Base-by-base conservation (phyloP, 306 rosid species). In the Dicorynia guianensis region DNA sequence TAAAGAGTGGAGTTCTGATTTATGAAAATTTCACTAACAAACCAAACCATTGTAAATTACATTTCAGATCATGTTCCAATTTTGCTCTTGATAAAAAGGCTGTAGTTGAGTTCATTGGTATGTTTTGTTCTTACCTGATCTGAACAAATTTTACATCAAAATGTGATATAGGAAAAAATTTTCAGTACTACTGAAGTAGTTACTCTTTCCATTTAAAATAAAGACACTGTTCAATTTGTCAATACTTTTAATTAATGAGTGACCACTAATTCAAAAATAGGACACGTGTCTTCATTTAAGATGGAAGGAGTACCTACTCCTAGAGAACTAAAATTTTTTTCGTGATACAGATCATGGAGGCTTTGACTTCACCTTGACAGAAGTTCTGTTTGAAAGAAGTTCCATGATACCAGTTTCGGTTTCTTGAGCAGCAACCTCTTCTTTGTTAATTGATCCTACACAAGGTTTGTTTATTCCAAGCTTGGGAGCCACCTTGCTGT, bases 371-470 rank as follows among this genome's bases (percentile, higher is more conserved):
- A 87, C 88, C 88, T 87, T 84, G 69, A 82, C 83, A 63, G 85
- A 84, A 43, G 76, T 76, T 52, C 89, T 84, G 69, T 79, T 18
- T 17, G 35, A 46, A 43, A 84, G 75, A 61, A 76, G 63, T 12
- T 75, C 75, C 91, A 84, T 84, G 52, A 87, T 82, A n/a, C 91
- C 91, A 13, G 11, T 66, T 61, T 83, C 94, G 69, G 85, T 86
- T 76, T 81, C 85, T 88, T 94, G 98, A 76, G 89, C 40, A 53
- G 96, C 96, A 69, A 94, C 96, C 35, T 40, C 35, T 83, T 94
- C 97, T 69, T 68, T 73, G 87, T 91, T 94, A 49, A 94, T 91
- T 19, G 91, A 89, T 58, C 97, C 98, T 30, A 94, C 84, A 47
- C 97, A 94, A 71, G 96, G 94, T 74, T 88, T 88, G 50, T 61